phyloP scores from a whole-genome alignment of 805 yeast species.

The Pichia deserticola region DNA sequence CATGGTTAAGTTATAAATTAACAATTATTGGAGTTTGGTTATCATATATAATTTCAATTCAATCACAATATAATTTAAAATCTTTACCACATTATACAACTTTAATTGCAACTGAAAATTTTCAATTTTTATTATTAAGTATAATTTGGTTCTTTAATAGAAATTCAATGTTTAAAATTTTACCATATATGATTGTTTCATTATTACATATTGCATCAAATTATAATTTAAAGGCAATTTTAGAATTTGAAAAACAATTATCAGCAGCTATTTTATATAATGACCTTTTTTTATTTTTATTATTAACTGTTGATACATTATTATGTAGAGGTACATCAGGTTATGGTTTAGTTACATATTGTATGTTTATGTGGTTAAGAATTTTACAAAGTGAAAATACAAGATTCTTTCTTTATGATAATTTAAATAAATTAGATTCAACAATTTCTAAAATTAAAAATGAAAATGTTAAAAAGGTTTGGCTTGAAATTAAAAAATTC shows the following conservation, averaged over 20 bases:
- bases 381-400: constrained; percentile 48
- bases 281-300: constrained; percentile 48
- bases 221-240: constrained; percentile 35
- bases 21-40: constrained; percentile 48
- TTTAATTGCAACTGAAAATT: constrained; percentile 65
- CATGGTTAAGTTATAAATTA: constrained; percentile 46
- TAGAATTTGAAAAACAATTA: constrained; percentile 32
- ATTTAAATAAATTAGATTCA: constrained; percentile 38
- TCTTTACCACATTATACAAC: constrained; percentile 54
- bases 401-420: constrained; percentile 34
- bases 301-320: constrained; percentile 51
- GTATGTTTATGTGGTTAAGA: constrained; percentile 64
- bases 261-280: constrained; percentile 49
- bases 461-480: constrained; percentile 33
- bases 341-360: constrained; percentile 51
- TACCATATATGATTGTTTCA: constrained; percentile 54
- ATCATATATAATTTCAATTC: constrained; percentile 45
- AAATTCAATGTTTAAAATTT: constrained; percentile 54
- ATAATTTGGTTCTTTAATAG: constrained; percentile 57
- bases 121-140: constrained; percentile 57
- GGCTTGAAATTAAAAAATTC: constrained; percentile 35
- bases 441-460: constrained; percentile 36
- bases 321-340: constrained; percentile 64
- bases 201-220: constrained; percentile 44
- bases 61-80: constrained; percentile 52